Evolutionary conservation across 75 land plant genomes (phyloP).

Genomic region (Selaginella moellendorffii): DNA sequence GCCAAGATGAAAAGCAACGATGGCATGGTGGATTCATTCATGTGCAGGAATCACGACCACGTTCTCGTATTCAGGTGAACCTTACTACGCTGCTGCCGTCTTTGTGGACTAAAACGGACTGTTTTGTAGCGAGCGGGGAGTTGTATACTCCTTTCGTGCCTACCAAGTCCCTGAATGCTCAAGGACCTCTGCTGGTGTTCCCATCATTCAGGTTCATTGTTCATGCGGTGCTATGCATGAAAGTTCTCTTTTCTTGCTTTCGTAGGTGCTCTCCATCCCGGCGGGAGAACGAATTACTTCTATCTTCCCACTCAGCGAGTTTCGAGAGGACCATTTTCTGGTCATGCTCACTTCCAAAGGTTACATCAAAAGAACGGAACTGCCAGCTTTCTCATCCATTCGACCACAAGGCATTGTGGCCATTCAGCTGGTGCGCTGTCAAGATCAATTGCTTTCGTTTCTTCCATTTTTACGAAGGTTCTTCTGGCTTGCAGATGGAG

Average conservation of each 20-base stretch:
- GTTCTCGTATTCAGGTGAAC: slow-evolving; percentile 94
- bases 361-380: slow-evolving; percentile 70
- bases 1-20: slow-evolving; percentile 84
- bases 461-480: no score
- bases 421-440: slow-evolving; percentile 90
- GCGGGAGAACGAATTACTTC: slow-evolving; percentile 94
- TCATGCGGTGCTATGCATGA: no score
- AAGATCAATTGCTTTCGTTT: no score
- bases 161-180: slow-evolving; percentile 87
- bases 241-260: slow-evolving; percentile 9
- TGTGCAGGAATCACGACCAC: slow-evolving; percentile 76
- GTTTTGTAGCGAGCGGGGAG: slow-evolving; percentile 75
- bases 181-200: slow-evolving; percentile 79
- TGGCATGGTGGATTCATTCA: slow-evolving; percentile 70
- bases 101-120: no score
- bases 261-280: slow-evolving; percentile 71
- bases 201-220: slow-evolving; percentile 72
- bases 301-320: slow-evolving; percentile 69
- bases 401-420: slow-evolving; percentile 80
- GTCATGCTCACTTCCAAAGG: slow-evolving; percentile 81
- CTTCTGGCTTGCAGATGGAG: slow-evolving; percentile 44
- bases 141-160: slow-evolving; percentile 87
- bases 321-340: slow-evolving; percentile 61
- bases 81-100: no score
- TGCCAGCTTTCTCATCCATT: slow-evolving; percentile 65